A percentile compares a stretch with the other conserved stretches of the same genome.
Evolutionary conservation across 2,329 filamentous ascomycete genomes (phyloP).

Genomic region (Myrmaecium sp.): DNA sequence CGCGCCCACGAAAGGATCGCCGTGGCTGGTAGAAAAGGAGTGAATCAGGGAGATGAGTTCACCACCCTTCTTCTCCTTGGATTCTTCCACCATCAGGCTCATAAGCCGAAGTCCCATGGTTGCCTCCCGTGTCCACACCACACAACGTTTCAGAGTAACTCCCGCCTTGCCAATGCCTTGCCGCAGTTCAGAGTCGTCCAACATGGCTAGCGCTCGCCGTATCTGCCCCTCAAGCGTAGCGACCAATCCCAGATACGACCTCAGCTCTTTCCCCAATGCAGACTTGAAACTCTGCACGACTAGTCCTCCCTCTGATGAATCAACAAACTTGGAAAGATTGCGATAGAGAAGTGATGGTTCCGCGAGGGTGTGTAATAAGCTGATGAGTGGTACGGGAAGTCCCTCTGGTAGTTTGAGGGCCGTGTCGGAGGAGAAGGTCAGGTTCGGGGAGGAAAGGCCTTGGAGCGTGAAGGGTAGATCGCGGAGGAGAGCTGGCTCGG

Average conservation of each 20-base stretch:
- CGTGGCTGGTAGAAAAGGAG: slow-evolving; percentile 80
- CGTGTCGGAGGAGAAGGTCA: slow-evolving; percentile 55
- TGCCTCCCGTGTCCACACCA: slow-evolving; percentile 93
- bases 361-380: slow-evolving; percentile 73
- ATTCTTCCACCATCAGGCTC: slow-evolving; percentile 86
- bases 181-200: slow-evolving; percentile 51
- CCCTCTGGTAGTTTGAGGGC: slow-evolving; percentile 60
- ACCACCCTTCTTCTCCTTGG: slow-evolving; percentile 66
- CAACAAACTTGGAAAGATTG: slow-evolving; percentile 62
- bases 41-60: slow-evolving; percentile 90
- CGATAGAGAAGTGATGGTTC: slow-evolving; percentile 90
- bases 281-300: slow-evolving; percentile 82
- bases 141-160: slow-evolving; percentile 85
- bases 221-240: slow-evolving; percentile 90
- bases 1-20: slow-evolving; percentile 81
- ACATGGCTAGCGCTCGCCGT: slow-evolving; percentile 55
- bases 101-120: slow-evolving; percentile 90
- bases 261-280: slow-evolving; percentile 67
- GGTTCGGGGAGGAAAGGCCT: slow-evolving; percentile 71
- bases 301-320: slow-evolving; percentile 66
- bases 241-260: slow-evolving; percentile 78
- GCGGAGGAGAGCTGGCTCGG: slow-evolving; percentile 30
- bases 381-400: slow-evolving; percentile 69
- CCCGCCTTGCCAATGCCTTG: slow-evolving; percentile 67
- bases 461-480: slow-evolving; percentile 89